Evolutionary conservation across 2,329 filamentous ascomycete genomes (phyloP).

Genomic region (Fusarium mexicanum): DNA sequence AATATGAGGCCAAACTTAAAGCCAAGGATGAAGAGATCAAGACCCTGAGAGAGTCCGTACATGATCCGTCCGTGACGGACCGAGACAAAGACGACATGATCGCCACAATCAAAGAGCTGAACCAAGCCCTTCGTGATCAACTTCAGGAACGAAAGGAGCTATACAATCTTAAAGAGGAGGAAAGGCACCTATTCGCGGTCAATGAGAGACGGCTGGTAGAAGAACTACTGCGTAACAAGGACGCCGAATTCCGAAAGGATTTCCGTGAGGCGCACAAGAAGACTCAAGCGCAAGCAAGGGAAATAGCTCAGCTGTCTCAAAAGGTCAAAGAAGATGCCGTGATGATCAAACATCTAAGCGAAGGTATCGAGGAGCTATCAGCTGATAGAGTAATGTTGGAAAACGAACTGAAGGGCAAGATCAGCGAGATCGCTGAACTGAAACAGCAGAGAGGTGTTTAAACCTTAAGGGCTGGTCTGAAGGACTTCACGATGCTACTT

Average conservation of each 20-base stretch:
- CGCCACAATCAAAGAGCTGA: not conserved
- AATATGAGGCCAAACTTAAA: not conserved
- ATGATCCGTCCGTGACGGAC: not conserved
- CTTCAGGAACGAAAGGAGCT: not conserved
- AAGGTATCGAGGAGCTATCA: fast-evolving
- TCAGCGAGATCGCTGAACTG: too few relatives aligned
- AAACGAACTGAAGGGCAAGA: fast-evolving
- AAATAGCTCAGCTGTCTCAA: too few relatives aligned
- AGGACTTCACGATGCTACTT: too few relatives aligned
- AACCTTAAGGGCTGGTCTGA: too few relatives aligned
- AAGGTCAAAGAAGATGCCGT: too few relatives aligned
- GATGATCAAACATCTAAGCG: fast-evolving
- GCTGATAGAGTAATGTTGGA: too few relatives aligned
- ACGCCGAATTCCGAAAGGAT: too few relatives aligned
- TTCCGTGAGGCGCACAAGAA: too few relatives aligned
- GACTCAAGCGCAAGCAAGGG: too few relatives aligned
- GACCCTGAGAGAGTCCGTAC: not conserved
- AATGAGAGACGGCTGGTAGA: not conserved
- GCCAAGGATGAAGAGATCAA: not conserved
- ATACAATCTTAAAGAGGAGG: not conserved
- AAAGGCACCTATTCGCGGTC: fast-evolving
- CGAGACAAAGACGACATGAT: not conserved
- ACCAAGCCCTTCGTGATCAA: fast-evolving
- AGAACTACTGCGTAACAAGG: too few relatives aligned
- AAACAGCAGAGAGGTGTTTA: too few relatives aligned